Evolutionary conservation across 2,329 filamentous ascomycete species (phyloP).

Genomic region (Pseudomassariella vexata): DNA sequence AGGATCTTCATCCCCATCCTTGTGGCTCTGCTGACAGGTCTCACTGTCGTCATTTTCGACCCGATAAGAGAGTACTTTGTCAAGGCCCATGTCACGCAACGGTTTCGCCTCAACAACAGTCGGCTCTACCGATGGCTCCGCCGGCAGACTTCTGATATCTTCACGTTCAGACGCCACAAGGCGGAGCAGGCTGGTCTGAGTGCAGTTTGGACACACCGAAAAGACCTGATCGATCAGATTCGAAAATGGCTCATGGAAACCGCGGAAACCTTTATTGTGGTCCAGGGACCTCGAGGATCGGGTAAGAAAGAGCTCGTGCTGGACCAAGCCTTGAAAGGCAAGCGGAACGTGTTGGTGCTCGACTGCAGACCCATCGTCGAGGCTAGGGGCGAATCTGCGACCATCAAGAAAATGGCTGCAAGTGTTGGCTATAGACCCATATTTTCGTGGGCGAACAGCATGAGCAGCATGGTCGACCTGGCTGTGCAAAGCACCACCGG

Average conservation of each 20-base stretch:
- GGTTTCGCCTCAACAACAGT: conserved; percentile 69
- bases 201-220: conserved; percentile 83
- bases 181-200: conserved; percentile 64
- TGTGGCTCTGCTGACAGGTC: conserved; percentile 72
- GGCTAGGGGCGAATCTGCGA: conserved; percentile 79
- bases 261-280: conserved; percentile 84
- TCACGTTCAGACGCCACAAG: conserved; percentile 51
- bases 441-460: conserved; percentile 93
- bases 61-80: conserved; percentile 93
- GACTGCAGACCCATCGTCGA: conserved; percentile 94
- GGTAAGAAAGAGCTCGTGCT: conserved; percentile 86
- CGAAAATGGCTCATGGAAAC: conserved; percentile 83
- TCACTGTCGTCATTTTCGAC: conserved; percentile 87
- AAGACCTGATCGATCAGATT: conserved; percentile 74
- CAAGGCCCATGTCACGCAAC: conserved; percentile 76
- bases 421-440: conserved; percentile 89
- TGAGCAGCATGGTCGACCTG: conserved; percentile 87
- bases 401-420: conserved; percentile 72
- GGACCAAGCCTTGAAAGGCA: conserved; percentile 72
- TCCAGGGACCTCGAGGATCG: conserved; percentile 86
- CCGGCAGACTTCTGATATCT: conserved; percentile 60
- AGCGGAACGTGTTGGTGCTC: conserved; percentile 73
- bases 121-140: conserved; percentile 76
- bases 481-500: conserved; percentile 92
- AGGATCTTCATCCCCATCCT: conserved; percentile 80